Percentiles rank a stretch among this genome's conserved stretches.
These are phyloP conservation scores for Meredithiella fracta DNA, from an alignment of 2,329 filamentous ascomycete species.

Conservation along the genomic window DNA sequence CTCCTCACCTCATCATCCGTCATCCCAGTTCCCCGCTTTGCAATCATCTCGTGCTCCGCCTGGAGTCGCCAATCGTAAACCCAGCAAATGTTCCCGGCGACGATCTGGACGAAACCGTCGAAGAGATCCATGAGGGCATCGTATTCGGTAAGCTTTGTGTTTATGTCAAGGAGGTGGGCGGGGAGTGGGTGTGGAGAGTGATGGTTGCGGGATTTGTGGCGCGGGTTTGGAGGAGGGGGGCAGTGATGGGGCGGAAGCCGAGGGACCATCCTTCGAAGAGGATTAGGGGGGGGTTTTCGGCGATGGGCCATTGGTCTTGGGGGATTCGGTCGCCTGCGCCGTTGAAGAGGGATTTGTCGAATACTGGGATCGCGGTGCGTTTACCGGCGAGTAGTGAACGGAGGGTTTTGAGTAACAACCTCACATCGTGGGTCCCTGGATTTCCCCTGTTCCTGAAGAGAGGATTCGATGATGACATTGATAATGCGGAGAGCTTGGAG, in stretches of 20 bases:
- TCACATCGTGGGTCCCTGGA: conserved; percentile 66
- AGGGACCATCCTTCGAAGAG: conserved; percentile 88
- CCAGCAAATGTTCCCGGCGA: conserved; percentile 55
- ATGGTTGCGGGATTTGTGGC: conserved; percentile 31
- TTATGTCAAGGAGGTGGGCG: conserved; percentile 34
- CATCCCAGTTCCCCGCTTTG: conserved; percentile 59
- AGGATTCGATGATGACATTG: conserved; percentile 51
- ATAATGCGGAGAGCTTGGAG: conserved; percentile 47
- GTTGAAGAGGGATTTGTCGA: conserved; percentile 65
- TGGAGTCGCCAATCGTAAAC: conserved; percentile 76
- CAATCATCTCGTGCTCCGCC: conserved; percentile 58
- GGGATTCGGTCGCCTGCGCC: conserved; percentile 64
- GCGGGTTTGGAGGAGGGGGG: conserved; percentile 34
- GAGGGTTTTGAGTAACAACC: conserved; percentile 25
- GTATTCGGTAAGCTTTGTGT: conserved; percentile 31
- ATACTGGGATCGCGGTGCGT: conserved; percentile 49
- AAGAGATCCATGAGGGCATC: conserved; percentile 33
- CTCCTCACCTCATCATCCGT: conserved; percentile 58
- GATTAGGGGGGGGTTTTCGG: conserved; percentile 43
- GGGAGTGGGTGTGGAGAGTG: conserved; percentile 32
- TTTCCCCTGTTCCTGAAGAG: conserved; percentile 71
- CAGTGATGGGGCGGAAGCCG: conserved; percentile 52
- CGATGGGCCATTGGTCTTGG: conserved; percentile 40
- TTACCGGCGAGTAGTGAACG: conserved; percentile 43
- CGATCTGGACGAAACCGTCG: conserved; percentile 40